These are phyloP conservation scores for Microthlaspi erraticum DNA, from an alignment of 345 rosid species.

Conservation along the genomic window DNA sequence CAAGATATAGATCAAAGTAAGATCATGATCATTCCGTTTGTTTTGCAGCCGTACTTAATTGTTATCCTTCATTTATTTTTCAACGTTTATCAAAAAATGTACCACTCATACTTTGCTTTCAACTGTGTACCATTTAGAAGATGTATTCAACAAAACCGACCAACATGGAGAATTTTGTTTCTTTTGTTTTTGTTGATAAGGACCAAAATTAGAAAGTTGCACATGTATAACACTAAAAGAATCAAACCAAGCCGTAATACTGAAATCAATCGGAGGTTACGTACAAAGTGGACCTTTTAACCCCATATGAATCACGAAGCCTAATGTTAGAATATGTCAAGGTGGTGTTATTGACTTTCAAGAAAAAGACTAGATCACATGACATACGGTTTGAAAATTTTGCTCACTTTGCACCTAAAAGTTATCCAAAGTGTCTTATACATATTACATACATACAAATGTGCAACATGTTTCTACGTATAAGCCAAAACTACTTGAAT, in stretches of 20 bases:
- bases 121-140: conserved; percentile 4
- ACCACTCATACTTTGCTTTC: conserved; percentile 7
- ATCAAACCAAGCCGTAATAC: conserved; percentile 40
- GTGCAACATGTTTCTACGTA: not conserved
- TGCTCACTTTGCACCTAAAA: conserved; percentile 10
- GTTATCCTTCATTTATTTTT: conserved; percentile 12
- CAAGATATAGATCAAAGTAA: too few relatives aligned
- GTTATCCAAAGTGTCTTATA: conserved; percentile 2
- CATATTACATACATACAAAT: not conserved
- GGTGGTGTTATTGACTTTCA: conserved; percentile 36
- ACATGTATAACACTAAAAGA: not conserved
- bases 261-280: conserved; percentile 19
- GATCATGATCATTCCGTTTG: not conserved
- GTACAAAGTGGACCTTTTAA: conserved; percentile 40
- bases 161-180: not conserved
- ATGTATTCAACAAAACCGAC: conserved; percentile 37
- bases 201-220: conserved; percentile 24
- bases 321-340: conserved; percentile 33
- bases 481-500: conserved; percentile 5
- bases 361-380: conserved; percentile 15
- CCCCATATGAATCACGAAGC: conserved; percentile 1
- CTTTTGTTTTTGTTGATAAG: too few relatives aligned
- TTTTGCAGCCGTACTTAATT: conserved; percentile 5
- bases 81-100: conserved; percentile 12
- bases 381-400: conserved; percentile 2